phyloP scores from a whole-genome alignment of 2,329 filamentous ascomycete genomes.

The Juglanconis sp. region DNA sequence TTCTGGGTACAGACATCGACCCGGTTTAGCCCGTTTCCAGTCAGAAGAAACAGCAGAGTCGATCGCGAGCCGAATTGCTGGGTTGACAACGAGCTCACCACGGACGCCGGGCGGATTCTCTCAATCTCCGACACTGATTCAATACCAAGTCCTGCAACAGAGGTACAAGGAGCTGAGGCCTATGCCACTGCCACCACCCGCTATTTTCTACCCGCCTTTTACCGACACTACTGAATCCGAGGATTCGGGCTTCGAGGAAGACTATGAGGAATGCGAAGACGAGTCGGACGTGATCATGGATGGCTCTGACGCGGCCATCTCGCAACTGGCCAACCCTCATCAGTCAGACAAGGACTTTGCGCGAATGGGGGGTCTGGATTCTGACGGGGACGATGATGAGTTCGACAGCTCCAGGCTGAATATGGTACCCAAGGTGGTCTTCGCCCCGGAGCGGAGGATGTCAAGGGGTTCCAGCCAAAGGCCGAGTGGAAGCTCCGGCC shows the following conservation, averaged over 20 bases:
- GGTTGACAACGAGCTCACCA: slow-evolving; percentile 40
- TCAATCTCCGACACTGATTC: slow-evolving; percentile 23
- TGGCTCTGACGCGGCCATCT: slow-evolving; percentile 30
- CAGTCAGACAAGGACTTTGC: slow-evolving; percentile 39
- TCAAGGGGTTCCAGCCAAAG: background rate
- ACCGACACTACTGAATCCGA: slow-evolving; percentile 35
- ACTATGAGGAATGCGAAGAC: slow-evolving; percentile 31
- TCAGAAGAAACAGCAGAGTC: slow-evolving; percentile 34
- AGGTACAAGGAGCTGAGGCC: slow-evolving; percentile 43
- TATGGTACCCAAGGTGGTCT: background rate
- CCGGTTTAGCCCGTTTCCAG: background rate
- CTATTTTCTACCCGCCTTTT: slow-evolving; percentile 48
- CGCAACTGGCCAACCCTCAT: slow-evolving; percentile 33
- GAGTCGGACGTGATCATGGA: slow-evolving; percentile 26
- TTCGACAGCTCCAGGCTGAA: background rate
- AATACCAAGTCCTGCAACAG: slow-evolving; percentile 45
- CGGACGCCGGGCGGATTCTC: background rate
- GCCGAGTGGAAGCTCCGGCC: background rate
- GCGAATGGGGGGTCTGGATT: slow-evolving; percentile 37
- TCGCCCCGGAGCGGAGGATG: background rate
- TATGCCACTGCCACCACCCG: slow-evolving; percentile 48
- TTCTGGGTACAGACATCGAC: slow-evolving; percentile 1
- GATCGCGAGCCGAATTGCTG: slow-evolving; percentile 40
- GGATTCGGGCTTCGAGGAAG: slow-evolving; percentile 20
- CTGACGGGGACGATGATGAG: slow-evolving; percentile 35